Base-by-base conservation (phyloP, 805 yeast species). In the Nakazawaea siamensis region DNA sequence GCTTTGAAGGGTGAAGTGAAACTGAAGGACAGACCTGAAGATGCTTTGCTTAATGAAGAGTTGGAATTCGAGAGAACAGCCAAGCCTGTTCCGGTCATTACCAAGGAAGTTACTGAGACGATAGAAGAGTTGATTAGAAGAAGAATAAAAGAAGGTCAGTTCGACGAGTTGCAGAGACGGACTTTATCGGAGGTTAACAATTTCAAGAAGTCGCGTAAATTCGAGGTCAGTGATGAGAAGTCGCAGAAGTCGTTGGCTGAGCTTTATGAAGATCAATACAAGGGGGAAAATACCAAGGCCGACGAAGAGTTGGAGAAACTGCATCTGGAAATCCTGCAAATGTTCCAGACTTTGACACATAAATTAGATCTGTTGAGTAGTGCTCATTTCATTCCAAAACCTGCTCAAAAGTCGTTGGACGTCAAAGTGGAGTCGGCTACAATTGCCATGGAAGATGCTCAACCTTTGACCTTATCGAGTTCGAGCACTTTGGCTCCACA, bases 41-140 rank as follows among this genome's bases (percentile, higher is more conserved):
- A 92, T 60, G 80, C 97, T 1, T 64, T 92, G 26, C 57, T 92
- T 38, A 80, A 78, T 28, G 95, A 83, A 48, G 86, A 72, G 27
- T 62, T 90, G 35, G 94, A 87, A 45, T 92, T 90, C 50, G 98
- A 90, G 48, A 73, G 97, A 50, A 84, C 87, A 5, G 77, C 96
- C 7, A 90, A 90, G 49, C 96, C 98, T 0, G 97, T 87, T 4
- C 98, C 98, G 0, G 87, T 88, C 5, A 84, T 88, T 37, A 92
- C 98, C 1, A 76, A 76, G 47, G 95, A 88, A 44, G 72, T 81
- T 9, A 86, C 97, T 0, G 94, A 84, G 47, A 64, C 82, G 1
- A 58, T 90, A 16, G 98, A 92, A 53, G 97, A 90, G 34, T 64
- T 92, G 60, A 90, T 90, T 48, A 72, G 85, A 55, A 71, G 84